Conservation (phyloP, 2,329 filamentous ascomycete genomes). For the Fusarium equiseti region DNA sequence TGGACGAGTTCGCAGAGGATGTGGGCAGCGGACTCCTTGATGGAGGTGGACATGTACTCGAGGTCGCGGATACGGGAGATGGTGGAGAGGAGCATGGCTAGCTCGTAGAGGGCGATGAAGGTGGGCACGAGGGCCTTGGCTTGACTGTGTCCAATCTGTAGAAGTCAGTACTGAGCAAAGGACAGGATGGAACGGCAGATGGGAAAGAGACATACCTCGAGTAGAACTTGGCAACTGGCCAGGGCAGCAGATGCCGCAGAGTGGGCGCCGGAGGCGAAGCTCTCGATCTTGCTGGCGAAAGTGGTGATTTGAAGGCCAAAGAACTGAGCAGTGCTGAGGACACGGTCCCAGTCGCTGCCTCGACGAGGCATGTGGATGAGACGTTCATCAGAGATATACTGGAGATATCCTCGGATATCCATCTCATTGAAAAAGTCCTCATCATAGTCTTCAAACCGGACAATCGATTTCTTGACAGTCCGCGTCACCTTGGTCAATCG, state of each 20-base stretch:
- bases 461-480: constrained; percentile 35
- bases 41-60: constrained; percentile 49
- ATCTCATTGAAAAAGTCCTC: constrained; percentile 40
- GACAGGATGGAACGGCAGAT: rapidly evolving
- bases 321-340: constrained; percentile 56
- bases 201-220: constrained; percentile 50
- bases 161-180: neutral
- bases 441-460: constrained; percentile 37
- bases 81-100: constrained; percentile 54
- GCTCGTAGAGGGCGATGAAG: constrained; percentile 55
- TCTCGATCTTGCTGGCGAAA: constrained; percentile 52
- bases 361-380: constrained; percentile 56
- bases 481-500: constrained; percentile 32
- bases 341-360: constrained; percentile 58
- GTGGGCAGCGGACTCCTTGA: constrained; percentile 51
- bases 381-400: constrained; percentile 55
- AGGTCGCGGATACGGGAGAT: constrained; percentile 54
- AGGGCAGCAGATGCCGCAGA: constrained; percentile 50
- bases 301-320: constrained; percentile 56
- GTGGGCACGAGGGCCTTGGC: constrained; percentile 55
- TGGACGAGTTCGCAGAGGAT: constrained; percentile 54
- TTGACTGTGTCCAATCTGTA: constrained; percentile 55
- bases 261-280: constrained; percentile 37
- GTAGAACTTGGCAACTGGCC: constrained; percentile 54
- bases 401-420: constrained; percentile 48